Percentiles rank a stretch among this genome's conserved stretches.
Conservation (phyloP, 345 rosid species). For the Camelina laxa region DNA sequence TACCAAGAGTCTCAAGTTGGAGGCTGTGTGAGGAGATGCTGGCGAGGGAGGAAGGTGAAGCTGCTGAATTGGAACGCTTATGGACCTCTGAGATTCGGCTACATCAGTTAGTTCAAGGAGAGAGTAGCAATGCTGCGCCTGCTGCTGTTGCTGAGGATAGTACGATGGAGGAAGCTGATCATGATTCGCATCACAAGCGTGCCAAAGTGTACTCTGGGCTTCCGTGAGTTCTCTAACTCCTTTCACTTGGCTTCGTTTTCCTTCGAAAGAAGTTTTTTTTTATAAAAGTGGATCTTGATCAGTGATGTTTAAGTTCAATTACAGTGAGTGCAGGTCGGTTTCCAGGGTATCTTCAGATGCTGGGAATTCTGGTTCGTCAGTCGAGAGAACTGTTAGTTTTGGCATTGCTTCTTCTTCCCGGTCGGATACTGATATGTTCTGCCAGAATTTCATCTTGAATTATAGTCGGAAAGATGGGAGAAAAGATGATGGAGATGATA, state of each 20-base stretch:
- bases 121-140: slow-evolving; percentile 51
- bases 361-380: slow-evolving; percentile 47
- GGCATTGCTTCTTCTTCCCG: slow-evolving; percentile 46
- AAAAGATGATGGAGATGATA: slow-evolving; percentile 57
- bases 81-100: slow-evolving; percentile 39
- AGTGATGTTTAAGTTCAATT: slow-evolving; percentile 29
- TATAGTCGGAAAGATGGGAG: slow-evolving; percentile 54
- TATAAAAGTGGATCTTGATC: neutral
- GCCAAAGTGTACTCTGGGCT: slow-evolving; percentile 68
- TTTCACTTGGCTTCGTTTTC: neutral
- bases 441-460: slow-evolving; percentile 69
- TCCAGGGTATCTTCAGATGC: slow-evolving; percentile 44
- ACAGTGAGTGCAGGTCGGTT: slow-evolving; percentile 50
- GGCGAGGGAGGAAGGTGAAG: slow-evolving; percentile 37
- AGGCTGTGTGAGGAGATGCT: slow-evolving; percentile 49
- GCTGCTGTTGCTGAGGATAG: slow-evolving; percentile 32
- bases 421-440: slow-evolving; percentile 51
- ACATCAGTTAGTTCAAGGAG: slow-evolving; percentile 52
- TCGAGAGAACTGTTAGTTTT: slow-evolving; percentile 45
- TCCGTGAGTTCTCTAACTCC: slow-evolving; percentile 51
- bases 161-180: slow-evolving; percentile 47
- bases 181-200: slow-evolving; percentile 72
- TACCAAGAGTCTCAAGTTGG: slow-evolving; percentile 35
- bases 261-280: neutral
- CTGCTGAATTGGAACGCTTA: slow-evolving; percentile 23